These are phyloP conservation scores for Phlebiopsis gigantea DNA, from an alignment of 768 basidiomycete species.

Conservation along the genomic window DNA sequence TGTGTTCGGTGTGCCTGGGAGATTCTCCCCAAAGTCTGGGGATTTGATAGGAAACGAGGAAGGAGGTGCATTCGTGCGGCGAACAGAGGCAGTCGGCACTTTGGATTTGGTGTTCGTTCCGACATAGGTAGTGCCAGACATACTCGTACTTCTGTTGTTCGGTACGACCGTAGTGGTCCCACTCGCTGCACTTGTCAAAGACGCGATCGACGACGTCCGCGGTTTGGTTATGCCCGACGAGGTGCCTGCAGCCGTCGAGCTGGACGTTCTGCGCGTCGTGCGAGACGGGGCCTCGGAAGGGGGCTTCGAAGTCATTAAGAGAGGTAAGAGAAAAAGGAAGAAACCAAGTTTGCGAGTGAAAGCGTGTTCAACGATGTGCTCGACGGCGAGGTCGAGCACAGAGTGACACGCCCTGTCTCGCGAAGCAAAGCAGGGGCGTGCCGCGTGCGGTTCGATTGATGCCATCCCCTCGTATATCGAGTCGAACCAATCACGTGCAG, in stretches of 20 bases:
- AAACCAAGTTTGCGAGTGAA: background rate
- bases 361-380: constrained; percentile 15
- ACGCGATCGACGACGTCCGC: constrained; percentile 47
- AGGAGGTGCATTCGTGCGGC: constrained; percentile 14
- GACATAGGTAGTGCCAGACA: constrained; percentile 4
- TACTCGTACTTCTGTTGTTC: constrained; percentile 17
- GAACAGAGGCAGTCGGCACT: constrained; percentile 20
- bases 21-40: constrained; percentile 19
- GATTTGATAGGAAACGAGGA: constrained; percentile 18
- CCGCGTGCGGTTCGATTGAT: background rate
- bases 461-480: background rate
- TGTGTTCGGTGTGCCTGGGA: constrained; percentile 12
- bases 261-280: constrained; percentile 38
- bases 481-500: background rate
- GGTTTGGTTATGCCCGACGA: constrained; percentile 40
- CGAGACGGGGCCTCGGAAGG: constrained; percentile 54
- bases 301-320: constrained; percentile 16
- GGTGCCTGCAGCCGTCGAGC: constrained; percentile 37
- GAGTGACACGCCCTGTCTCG: background rate
- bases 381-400: constrained; percentile 10
- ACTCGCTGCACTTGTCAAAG: constrained; percentile 38
- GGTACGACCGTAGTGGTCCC: constrained; percentile 45
- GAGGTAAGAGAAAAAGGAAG: background rate
- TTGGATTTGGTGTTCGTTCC: background rate
- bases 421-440: background rate